Base-by-base conservation (phyloP, 192 early-diverging fungal species). In the Entomortierella lignicola region DNA sequence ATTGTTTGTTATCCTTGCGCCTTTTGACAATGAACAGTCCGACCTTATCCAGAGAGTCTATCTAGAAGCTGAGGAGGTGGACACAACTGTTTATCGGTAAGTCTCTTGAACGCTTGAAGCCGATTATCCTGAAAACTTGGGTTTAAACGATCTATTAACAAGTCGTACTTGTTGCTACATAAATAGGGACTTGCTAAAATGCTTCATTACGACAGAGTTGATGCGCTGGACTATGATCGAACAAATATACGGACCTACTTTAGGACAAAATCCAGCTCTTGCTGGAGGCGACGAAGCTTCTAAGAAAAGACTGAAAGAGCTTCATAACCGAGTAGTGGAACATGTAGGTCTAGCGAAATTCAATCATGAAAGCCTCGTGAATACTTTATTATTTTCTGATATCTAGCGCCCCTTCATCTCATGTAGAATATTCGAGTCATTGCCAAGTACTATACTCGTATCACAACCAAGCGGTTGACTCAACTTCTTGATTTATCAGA, bases 181-280 rank as follows among this genome's bases (percentile, higher is more conserved):
- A 2, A 52, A 31, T 63, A 94, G 92, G 68, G 92, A 96, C 57
- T 83, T 99, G 54, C 81, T 88, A 23, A 95, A 96, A 72, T 89
- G 90, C 73, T 98, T 99, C 80, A 94, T 95, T 31, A 96, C 95
- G 0, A 77, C 84, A 72, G 98, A 99, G 87, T 83, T 99, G 77
- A 92, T 97, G 85, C 91, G 95, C 66, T 99, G 98, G 98, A 85
- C 96, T 11, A 91, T 91, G 59, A 94, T 99, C 62, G 93, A 96
- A 81, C 89, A 95, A 73, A 84, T 94, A 55, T 99, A 98, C 72
- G 96, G 94, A 2, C 68, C 86, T 0, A 84, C 88, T 44, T 86
- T 98, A 66, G 88, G 90, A 55, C 77, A 88, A 58, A 94, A 95
- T 12, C 83, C 82, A 18, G 93, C 94, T 10, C 95, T 99, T 79